Base-by-base conservation (phyloP, 2,329 filamentous ascomycete genomes). In the Metarhizium rileyi region DNA sequence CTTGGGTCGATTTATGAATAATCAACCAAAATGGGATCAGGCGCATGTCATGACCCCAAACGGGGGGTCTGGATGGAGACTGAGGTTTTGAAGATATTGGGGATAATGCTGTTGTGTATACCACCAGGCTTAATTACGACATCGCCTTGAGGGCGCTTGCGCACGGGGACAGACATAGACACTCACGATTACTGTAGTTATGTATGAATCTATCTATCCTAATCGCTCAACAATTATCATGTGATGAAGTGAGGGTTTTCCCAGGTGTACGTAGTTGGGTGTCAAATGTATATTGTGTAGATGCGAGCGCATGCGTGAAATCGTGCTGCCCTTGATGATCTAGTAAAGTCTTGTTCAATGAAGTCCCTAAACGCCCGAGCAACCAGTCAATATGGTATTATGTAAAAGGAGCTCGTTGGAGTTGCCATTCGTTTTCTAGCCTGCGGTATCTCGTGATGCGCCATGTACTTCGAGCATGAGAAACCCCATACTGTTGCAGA, bases 41-140 rank as follows among this genome's bases (percentile, higher is more conserved):
- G 38, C 9, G 12, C 20, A 25, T 25, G 22, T 4, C 38, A 14
- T 23, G 22, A 42, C 10, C 22, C 22, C 5, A 4, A 5, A 10
- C 8, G 6, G 38, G 38, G n/a, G 10, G 4, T 25, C 18, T n/a
- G 46, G 47, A 46, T 26, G 44, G 52, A 38, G 16, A 38, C 10
- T 36, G 48, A 47, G 44, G 46, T 42, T 40, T 44, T 50, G 49
- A 43, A 47, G 46, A 53, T 55, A 49, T 51, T 51, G 46, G 49
- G 41, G 18, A 45, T 53, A 52, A 57, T 58, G 48, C 49, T 52
- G 50, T 55, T 51, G 52, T 56, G 52, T 57, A 54, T 52, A 52
- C 47, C 55, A 44, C n/a, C n/a, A 52, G 43, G 42, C 33, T 49
- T 46, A 48, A 46, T 48, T 40, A 22, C 27, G 42, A 23, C 49